Percentiles rank a stretch among this genome's conserved stretches.
These are phyloP conservation scores for Candida sp. DNA, from an alignment of 1,139 yeast genomes.

Conservation along the genomic window DNA sequence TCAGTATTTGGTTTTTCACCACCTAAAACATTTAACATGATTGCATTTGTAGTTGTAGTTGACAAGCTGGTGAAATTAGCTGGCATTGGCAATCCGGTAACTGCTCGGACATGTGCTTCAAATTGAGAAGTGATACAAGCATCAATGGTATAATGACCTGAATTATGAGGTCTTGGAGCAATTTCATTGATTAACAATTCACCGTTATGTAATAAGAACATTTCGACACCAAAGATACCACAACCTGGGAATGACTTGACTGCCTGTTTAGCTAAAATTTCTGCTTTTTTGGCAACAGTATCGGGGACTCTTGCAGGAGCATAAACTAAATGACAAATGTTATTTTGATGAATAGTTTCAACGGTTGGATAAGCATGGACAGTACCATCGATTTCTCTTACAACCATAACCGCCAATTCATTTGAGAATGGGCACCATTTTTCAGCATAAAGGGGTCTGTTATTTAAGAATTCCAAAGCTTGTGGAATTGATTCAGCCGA, in stretches of 20 bases:
- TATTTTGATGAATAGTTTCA: slow-evolving; percentile 87
- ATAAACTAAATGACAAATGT: slow-evolving; percentile 90
- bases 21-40: slow-evolving; percentile 95
- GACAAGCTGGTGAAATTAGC: slow-evolving; percentile 64
- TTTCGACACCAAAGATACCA: slow-evolving; percentile 97
- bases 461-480: slow-evolving; percentile 62
- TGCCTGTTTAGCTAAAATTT: slow-evolving; percentile 79
- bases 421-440: slow-evolving; percentile 95
- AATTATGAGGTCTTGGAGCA: slow-evolving; percentile 98
- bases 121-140: slow-evolving; percentile 97
- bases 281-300: slow-evolving; percentile 69
- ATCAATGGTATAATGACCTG: slow-evolving; percentile 97
- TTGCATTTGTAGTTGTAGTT: slow-evolving; percentile 75
- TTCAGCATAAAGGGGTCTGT: slow-evolving; percentile 88
- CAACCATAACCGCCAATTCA: slow-evolving; percentile 97
- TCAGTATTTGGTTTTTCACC: slow-evolving; percentile 56
- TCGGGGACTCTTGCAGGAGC: slow-evolving; percentile 91
- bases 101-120: slow-evolving; percentile 94
- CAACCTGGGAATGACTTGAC: slow-evolving; percentile 88
- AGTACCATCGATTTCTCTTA: slow-evolving; percentile 77
- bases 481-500: slow-evolving; percentile 43
- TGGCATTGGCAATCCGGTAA: slow-evolving; percentile 87
- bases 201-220: slow-evolving; percentile 77
- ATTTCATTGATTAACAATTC: slow-evolving; percentile 85
- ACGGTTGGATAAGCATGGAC: slow-evolving; percentile 91